These are phyloP conservation scores for Quercus wislizeni DNA, from an alignment of 306 rosid genomes.

Conservation along the genomic window DNA sequence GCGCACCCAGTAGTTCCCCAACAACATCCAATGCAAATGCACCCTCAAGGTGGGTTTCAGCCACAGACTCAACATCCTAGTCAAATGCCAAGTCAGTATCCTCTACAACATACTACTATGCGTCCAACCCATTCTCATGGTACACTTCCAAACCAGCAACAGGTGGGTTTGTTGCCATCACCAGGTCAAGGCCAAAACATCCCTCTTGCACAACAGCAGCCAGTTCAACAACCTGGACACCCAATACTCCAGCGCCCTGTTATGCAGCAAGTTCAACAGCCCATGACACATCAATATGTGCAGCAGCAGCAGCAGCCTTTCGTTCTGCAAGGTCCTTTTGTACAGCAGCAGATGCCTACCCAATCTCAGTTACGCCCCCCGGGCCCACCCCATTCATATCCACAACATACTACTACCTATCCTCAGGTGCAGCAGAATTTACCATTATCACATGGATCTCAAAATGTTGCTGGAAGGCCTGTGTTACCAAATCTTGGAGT, in stretches of 20 bases:
- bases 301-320: constrained; percentile 31
- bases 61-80: constrained; percentile 50
- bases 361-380: constrained; percentile 53
- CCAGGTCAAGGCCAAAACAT: constrained; percentile 59
- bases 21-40: constrained; percentile 36
- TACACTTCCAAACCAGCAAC: constrained; percentile 65
- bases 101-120: constrained; percentile 55
- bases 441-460: constrained; percentile 50
- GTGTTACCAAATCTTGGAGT: constrained; percentile 49
- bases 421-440: constrained; percentile 46
- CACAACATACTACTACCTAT: constrained; percentile 45
- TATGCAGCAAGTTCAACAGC: constrained; percentile 55
- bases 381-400: constrained; percentile 52
- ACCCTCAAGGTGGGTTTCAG: constrained; percentile 52
- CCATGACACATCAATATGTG: constrained; percentile 35
- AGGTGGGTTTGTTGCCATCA: constrained; percentile 50
- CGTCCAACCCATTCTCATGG: constrained; percentile 62
- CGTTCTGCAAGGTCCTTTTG: constrained; percentile 28
- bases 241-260: constrained; percentile 51
- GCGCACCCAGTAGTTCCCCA: constrained; percentile 59
- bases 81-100: constrained; percentile 59
- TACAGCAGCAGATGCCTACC: constrained; percentile 55
- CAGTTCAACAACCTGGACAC: constrained; percentile 58
- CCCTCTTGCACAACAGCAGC: constrained; percentile 53
- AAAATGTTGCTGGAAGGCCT: constrained; percentile 60